Evolutionary conservation across 371 early-diverging fungal genomes (phyloP), one percentile per base, ranked within the genome.

Genomic region (Syncephalastrum monosporum): DNA sequence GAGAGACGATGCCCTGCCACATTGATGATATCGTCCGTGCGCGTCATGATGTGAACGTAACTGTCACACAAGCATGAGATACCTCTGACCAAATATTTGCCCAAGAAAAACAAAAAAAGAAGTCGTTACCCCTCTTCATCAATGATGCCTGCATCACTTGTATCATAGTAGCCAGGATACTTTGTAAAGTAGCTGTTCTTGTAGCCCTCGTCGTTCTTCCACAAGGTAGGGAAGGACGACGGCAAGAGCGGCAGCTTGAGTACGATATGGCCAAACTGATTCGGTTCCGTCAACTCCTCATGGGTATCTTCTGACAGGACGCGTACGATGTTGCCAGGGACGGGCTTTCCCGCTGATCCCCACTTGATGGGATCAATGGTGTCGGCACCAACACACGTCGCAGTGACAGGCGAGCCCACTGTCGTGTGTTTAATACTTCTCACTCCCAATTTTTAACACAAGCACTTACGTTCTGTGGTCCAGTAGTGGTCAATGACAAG

Each of bases 11-110:
- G 97, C 5, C 95, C 96, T 47, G 96, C 94, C 0, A 94, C 90
- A 63, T 97, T 96, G 60, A 97, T 89, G 43, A 96, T 90, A 60
- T 97, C 98, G 68, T 96, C 96, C 15, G 91, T 92, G 49, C 98
- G 81, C 38, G 92, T 90, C 84, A 92, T 81, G 25, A 94, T 79
- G 55, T 87, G 82, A 13, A 91, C 85, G 68, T 89, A 76, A 19
- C 74, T 68, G 57, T 47, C 19, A 47, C 49, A 25, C 10, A 33
- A 33, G 14, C 16, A 19, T 6, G 56, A 10, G 56, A 48, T 16
- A 71, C 66, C 38, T 33, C 38, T 33, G 15, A 42, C 44, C 19
- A 25, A 14, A 24, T 17, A 10, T 8, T 44, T 43, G 12, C 17
- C 10, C 38, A 33, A 33, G 10, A 12, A 10, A 2, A 4, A 19